Evolutionary conservation across 225 moss, liverwort and hornwort species (phyloP).

Genomic region (Bryum argenteum): DNA sequence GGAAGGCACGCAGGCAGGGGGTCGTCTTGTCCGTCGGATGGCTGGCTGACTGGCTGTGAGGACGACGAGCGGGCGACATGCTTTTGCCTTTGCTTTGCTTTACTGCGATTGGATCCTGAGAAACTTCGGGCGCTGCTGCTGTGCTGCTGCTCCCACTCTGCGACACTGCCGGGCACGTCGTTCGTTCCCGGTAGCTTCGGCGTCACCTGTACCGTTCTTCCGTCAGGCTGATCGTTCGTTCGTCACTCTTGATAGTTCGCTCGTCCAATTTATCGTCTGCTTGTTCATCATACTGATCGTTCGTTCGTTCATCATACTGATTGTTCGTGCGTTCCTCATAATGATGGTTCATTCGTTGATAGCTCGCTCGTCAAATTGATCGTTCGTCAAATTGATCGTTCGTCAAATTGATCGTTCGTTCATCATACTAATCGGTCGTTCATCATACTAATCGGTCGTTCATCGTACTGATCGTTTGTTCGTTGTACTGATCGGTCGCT

Average conservation of each 20-base stretch:
- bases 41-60: neutral
- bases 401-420: neutral
- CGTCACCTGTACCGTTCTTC: neutral
- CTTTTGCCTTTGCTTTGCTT: neutral
- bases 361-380: too few species aligned
- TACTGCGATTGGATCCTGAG: neutral
- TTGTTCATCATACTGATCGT: neutral
- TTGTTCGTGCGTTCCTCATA: too few species aligned
- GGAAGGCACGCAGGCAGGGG: neutral
- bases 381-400: neutral
- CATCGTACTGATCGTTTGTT: too few species aligned
- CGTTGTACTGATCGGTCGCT: too few species aligned
- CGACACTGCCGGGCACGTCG: neutral
- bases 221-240: neutral
- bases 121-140: constrained; percentile 23
- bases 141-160: neutral
- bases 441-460: too few species aligned
- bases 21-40: neutral
- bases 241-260: neutral
- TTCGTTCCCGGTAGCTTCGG: constrained; percentile 9
- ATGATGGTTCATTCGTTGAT: too few species aligned
- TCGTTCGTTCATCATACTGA: neutral
- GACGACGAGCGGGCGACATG: neutral
- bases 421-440: too few species aligned
- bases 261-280: too few species aligned